A percentile compares a stretch with the other conserved stretches of the same genome.
phyloP scores from a whole-genome alignment of 345 rosid species.

The Lepidium didymum region DNA sequence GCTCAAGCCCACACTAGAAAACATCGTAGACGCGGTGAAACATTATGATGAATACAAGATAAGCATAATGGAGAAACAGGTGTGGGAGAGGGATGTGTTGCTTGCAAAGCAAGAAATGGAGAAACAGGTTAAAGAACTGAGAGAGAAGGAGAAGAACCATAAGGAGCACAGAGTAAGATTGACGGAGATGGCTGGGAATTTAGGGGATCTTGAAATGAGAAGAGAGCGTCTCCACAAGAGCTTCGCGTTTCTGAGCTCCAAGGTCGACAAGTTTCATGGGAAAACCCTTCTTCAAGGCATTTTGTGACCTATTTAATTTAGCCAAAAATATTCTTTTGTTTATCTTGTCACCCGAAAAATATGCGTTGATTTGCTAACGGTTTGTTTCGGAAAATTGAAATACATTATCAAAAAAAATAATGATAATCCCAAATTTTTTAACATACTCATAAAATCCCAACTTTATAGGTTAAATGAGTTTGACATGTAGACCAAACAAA shows the following conservation, averaged over 20 bases:
- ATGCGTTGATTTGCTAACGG: background rate
- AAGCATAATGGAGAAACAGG: conserved; percentile 7
- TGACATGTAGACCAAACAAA: background rate
- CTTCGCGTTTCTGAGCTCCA: conserved; percentile 25
- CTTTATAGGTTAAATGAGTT: background rate
- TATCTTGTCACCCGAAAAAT: background rate
- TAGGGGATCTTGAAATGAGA: conserved; percentile 14
- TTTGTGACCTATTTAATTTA: conserved; percentile 1
- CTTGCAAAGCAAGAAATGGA: conserved; percentile 17
- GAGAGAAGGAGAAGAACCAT: conserved; percentile 14
- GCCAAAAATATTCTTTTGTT: conserved; percentile 4
- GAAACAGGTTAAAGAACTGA: conserved; percentile 10
- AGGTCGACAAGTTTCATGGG: conserved; percentile 22
- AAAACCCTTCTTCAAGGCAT: conserved; percentile 15
- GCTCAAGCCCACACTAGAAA: conserved; percentile 23
- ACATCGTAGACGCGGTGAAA: conserved; percentile 40
- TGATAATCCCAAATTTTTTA: background rate
- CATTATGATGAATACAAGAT: conserved; percentile 13
- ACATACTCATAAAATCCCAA: background rate
- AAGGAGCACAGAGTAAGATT: conserved; percentile 10
- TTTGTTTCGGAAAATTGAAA: background rate
- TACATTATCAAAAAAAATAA: background rate
- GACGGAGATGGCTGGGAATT: conserved; percentile 18
- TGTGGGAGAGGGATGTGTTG: conserved; percentile 4
- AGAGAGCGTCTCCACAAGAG: conserved; percentile 15